Evolutionary conservation across 225 moss, liverwort and hornwort species (phyloP), one percentile per base, ranked within the genome.

Genomic region (Physcomitrium patens): DNA sequence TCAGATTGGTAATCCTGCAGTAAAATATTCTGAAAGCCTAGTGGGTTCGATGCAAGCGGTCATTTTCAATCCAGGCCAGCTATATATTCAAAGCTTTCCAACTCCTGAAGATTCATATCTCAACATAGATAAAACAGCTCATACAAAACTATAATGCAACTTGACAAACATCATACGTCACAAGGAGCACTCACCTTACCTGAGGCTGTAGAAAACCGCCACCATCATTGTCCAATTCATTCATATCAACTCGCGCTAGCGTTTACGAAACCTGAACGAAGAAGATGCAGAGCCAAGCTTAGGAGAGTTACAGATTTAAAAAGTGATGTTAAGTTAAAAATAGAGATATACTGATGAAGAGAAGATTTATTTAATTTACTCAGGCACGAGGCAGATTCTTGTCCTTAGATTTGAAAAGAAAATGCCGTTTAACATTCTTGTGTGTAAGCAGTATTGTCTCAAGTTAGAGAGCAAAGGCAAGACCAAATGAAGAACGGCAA

Each of bases 181-280:
- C 58, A 58, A 10, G 23, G 26, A 58, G 23, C 24, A 22, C 10
- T 22, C 12, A 19, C 22, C 43, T n/a, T 52, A 94, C 97, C 93
- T 94, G 94, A 56, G 97, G 91, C 88, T 95, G 95, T 71, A 99
- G 84, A 82, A 90, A 95, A 74, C 99, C 99, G 83, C 95, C 95
- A 43, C 93, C 99, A 78, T 99, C 93, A 63, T 95, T 95, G 75
- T 99, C 99, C 74, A 99, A 87, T 82, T 99, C 99, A 73, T 93
- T 93, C 99, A 99, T 95, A 81, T 99, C 99, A 74, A 95, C 95
- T 67, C 99, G 93, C 71, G 99, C 99, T 83, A 93, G 99, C 71
- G 99, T 99, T 41, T 93, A 82, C 8, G 99, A 99, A 68, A 99
- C 94, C 97, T 94, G 87, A 76, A 65, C 58, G 46, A 75, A 46